Evolutionary conservation across 495 filamentous ascomycete species (phyloP), one percentile per base, ranked within the genome.

Genomic region (Aspergillus coremiiformis): DNA sequence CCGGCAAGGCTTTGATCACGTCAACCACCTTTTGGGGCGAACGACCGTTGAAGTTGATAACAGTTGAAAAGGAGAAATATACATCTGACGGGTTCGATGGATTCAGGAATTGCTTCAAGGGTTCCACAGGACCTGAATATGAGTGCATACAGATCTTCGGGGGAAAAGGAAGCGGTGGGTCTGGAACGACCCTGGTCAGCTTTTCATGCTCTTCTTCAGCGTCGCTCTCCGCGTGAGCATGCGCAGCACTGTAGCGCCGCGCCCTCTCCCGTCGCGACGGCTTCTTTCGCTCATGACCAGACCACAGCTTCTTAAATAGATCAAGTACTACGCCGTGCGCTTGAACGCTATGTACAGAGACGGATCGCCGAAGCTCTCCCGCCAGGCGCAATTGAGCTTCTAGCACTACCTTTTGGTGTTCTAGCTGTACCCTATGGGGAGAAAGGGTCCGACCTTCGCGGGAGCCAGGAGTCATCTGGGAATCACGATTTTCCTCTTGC

Each of bases 91-190:
- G 91, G 19, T 93, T 80, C 0, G 82, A 77, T 2, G 80, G 82
- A 56, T 85, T 72, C 53, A 90, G 66, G 55, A 94, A 96, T 64
- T 92, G 89, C 42, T 78, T 86, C 24, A 95, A 60, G 22, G 81
- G 77, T 33, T 93, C 84, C 19, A 79, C 67, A n/a, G 86, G 78
- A 0, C 90, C 94, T 27, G 87, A 90, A 64, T 88, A 98, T 0
- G 90, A 96, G 67, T 98, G 93, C 58, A 98, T 77, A 62, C 93
- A 98, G 58, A 97, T 84, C 27, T 91, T 80, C 1, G 92, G 90
- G 8, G 93, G 93, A 61, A 86, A 98, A 0, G 86, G 86, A 39
- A 77, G 73, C 35, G 75, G 71, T 10, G 53, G 57, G 24, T 47
- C 27, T 49, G 53, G n/a, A n/a, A n/a, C 58, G 46, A 58, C 52